Conservation (phyloP, 2,329 filamentous ascomycete species). For the Hypocreales sp. region DNA sequence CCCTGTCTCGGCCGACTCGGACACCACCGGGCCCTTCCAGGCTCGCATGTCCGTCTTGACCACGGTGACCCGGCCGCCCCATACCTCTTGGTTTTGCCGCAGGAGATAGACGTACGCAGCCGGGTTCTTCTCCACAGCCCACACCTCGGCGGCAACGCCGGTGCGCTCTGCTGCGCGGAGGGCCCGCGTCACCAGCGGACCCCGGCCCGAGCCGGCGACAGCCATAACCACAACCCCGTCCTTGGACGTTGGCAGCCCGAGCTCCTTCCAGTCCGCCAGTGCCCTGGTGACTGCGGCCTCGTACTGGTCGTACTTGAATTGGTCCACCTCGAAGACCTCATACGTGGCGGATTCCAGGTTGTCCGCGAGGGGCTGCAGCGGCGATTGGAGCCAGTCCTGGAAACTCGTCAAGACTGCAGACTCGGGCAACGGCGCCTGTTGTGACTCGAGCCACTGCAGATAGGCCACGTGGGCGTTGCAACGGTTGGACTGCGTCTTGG, state of each 20-base stretch:
- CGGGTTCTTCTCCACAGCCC: slow-evolving; percentile 95
- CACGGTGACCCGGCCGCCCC: slow-evolving; percentile 67
- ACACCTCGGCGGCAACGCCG: slow-evolving; percentile 67
- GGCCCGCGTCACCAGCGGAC: slow-evolving; percentile 78
- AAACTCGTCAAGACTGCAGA: slow-evolving; percentile 36
- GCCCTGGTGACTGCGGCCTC: slow-evolving; percentile 72
- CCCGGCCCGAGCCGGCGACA: slow-evolving; percentile 84
- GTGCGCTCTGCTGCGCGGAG: slow-evolving; percentile 64
- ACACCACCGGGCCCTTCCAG: slow-evolving; percentile 67
- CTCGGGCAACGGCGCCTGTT: slow-evolving; percentile 51
- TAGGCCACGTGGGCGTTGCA: slow-evolving; percentile 52
- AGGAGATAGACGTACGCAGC: slow-evolving; percentile 92
- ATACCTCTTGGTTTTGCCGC: slow-evolving; percentile 68
- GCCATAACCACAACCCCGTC: slow-evolving; percentile 67
- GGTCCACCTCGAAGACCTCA: slow-evolving; percentile 96
- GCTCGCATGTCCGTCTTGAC: slow-evolving; percentile 95
- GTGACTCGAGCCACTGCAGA: slow-evolving; percentile 67
- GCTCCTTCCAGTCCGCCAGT: slow-evolving; percentile 59
- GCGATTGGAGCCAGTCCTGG: slow-evolving; percentile 94
- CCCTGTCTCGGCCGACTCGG: slow-evolving; percentile 23
- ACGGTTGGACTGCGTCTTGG: slow-evolving; percentile 14
- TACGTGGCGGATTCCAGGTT: slow-evolving; percentile 96
- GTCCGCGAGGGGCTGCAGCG: slow-evolving; percentile 85
- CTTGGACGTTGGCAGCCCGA: slow-evolving; percentile 56
- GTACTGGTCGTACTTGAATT: slow-evolving; percentile 95